Percentiles rank a stretch among this genome's conserved stretches.
phyloP scores from a whole-genome alignment of 805 yeast species.

The Candida khao-thaluensis region DNA sequence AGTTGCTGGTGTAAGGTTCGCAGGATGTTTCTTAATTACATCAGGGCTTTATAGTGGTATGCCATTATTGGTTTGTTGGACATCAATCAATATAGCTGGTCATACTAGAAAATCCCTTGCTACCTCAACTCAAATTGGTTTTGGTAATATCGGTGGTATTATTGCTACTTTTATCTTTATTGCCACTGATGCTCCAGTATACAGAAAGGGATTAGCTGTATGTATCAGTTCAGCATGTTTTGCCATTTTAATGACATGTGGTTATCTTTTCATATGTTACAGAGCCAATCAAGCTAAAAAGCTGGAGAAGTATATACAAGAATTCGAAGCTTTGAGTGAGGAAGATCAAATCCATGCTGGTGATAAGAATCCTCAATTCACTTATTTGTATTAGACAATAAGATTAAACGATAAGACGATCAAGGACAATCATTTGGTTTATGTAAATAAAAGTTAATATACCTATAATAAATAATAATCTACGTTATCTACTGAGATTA shows the following conservation, averaged over 20 bases:
- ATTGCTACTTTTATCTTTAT: conserved; percentile 59
- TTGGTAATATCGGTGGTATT: conserved; percentile 74
- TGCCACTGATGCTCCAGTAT: conserved; percentile 56
- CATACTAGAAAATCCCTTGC: conserved; percentile 60
- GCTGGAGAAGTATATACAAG: conserved; percentile 23
- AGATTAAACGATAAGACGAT: neutral
- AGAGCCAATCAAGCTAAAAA: conserved; percentile 26
- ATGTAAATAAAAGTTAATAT: no score
- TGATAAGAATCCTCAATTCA: conserved; percentile 38
- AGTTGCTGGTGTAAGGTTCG: conserved; percentile 48
- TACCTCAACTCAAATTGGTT: conserved; percentile 63
- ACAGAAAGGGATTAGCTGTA: conserved; percentile 52
- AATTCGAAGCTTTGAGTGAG: conserved; percentile 26
- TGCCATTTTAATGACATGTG: conserved; percentile 32
- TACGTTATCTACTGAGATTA: no score
- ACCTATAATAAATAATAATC: no score
- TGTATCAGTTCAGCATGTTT: conserved; percentile 49
- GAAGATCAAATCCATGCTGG: conserved; percentile 36
- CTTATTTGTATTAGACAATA: conserved; percentile 29
- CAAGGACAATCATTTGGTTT: no score
- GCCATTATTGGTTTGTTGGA: conserved; percentile 73
- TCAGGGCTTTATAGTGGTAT: conserved; percentile 60
- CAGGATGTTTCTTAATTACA: conserved; percentile 60
- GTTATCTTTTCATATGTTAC: conserved; percentile 31
- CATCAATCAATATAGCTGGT: conserved; percentile 59